Conservation (phyloP, 2,329 filamentous ascomycete species). For the Neofusicoccum parvum region DNA sequence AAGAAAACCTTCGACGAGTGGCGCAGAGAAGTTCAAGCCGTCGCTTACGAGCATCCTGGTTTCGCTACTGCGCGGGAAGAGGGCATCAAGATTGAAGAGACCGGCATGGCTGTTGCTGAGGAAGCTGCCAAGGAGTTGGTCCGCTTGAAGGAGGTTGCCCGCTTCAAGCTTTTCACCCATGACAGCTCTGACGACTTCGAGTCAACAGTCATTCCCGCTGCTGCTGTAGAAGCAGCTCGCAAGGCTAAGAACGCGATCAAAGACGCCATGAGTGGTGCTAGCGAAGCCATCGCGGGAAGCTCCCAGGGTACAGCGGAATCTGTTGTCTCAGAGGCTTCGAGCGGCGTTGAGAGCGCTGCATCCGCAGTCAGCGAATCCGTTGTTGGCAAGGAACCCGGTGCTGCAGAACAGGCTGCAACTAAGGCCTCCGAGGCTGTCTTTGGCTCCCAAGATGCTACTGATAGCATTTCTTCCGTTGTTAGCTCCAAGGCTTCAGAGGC, state of each 20-base stretch:
- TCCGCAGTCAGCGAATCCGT: slow-evolving; percentile 30
- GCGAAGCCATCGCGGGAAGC: slow-evolving; percentile 32
- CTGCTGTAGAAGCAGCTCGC: slow-evolving; percentile 51
- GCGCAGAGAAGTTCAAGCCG: slow-evolving; percentile 77
- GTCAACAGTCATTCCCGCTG: slow-evolving; percentile 63
- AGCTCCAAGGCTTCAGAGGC: slow-evolving; percentile 27
- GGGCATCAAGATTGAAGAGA: slow-evolving; percentile 70
- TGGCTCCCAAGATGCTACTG: slow-evolving; percentile 23
- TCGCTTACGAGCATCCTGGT: slow-evolving; percentile 73
- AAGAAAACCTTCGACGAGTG: slow-evolving; percentile 82
- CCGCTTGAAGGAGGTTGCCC: slow-evolving; percentile 78
- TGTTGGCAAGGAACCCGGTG: slow-evolving; percentile 27
- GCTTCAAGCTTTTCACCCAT: slow-evolving; percentile 76
- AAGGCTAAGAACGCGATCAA: slow-evolving; percentile 42
- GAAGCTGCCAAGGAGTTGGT: slow-evolving; percentile 77
- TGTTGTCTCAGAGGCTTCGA: slow-evolving; percentile 33
- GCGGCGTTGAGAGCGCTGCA: slow-evolving; percentile 27
- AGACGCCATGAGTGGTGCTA: slow-evolving; percentile 24
- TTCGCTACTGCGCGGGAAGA: slow-evolving; percentile 69
- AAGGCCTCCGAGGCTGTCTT: slow-evolving; percentile 36
- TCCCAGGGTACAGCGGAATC: slow-evolving; percentile 40
- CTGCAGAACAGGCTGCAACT: slow-evolving; percentile 37
- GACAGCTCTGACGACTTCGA: slow-evolving; percentile 81
- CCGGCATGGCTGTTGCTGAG: slow-evolving; percentile 79
- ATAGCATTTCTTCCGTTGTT: slow-evolving; percentile 39